Base-by-base conservation (phyloP, 106 monocot species). In the Platanthera zijinensis region DNA sequence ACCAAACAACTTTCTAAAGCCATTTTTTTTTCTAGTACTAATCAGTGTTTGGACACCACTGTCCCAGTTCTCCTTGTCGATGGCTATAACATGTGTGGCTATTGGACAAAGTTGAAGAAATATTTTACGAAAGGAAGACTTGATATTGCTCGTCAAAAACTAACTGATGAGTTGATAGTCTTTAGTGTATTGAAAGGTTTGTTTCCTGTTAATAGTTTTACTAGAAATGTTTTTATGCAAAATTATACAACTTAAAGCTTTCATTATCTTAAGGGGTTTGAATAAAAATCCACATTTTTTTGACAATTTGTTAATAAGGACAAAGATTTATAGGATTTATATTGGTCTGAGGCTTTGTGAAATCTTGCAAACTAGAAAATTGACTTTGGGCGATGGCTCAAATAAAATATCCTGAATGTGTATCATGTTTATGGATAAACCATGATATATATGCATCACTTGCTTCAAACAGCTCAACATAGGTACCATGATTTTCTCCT, bases 61-160 rank as follows among this genome's bases (percentile, higher is more conserved):
- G 76, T 89, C 69, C 96, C 92, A 19, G 90, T 96, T 77, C 81
- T 93, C 13, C 93, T 96, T 83, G 90, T 96, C 62, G 96, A 96
- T 84, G 96, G 92, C 39, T 96, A 96, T 70, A 96, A 93, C 86
- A 83, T 96, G 50, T 96, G 96, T 86, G 96, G 96, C n/a, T 89
- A 89, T 78, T 96, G 96, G 96, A 83, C 86, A 57, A 93, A 91
- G 78, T 78, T 96, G 80, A 96, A 93, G 83, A 90, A 92, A 75
- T 88, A 96, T 85, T 96, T 96, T 69, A 87, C 83, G 77, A 89
- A 87, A 10, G 96, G 96, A 84, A 87, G 84, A 61, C 89, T 93
- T 81, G 90, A 84, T 76, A 80, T 83, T 83, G 90, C 96, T 73
- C 89, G 93, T 3, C 93, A 91, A 77, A 96, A 89, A 81, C 87